A percentile compares a stretch with the other conserved stretches of the same genome.
Conservation (phyloP, 305 asterid species). For the Stenogyne calaminthoides region DNA sequence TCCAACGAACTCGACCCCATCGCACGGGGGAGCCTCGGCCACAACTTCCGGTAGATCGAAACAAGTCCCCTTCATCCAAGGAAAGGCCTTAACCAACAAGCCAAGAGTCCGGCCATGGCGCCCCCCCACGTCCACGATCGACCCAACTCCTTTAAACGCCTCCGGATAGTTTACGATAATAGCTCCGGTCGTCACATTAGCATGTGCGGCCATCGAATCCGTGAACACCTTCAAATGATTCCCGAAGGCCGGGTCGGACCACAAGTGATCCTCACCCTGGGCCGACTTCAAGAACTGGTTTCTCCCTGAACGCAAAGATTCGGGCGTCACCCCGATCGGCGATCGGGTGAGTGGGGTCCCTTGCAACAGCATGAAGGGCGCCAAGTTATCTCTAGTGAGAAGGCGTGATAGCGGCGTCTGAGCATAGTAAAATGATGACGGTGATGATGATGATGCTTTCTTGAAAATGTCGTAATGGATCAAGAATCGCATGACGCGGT, state of each 20-base stretch:
- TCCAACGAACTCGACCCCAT: constrained; percentile 43
- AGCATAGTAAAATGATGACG: constrained; percentile 21
- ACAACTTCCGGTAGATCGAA: constrained; percentile 57
- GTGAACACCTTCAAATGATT: background rate
- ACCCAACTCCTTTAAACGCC: constrained; percentile 29
- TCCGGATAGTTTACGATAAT: background rate
- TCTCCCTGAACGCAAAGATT: background rate
- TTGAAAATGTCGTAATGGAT: constrained; percentile 40
- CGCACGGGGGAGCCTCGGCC: constrained; percentile 27
- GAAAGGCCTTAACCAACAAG: constrained; percentile 26
- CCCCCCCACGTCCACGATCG: constrained; percentile 41
- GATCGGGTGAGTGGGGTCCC: constrained; percentile 40
- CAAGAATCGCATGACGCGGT: constrained; percentile 53
- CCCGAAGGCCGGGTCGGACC: background rate
- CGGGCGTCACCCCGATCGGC: constrained; percentile 32
- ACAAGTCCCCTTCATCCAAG: constrained; percentile 38
- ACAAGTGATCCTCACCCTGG: background rate
- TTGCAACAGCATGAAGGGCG: constrained; percentile 39
- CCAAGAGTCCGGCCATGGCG: constrained; percentile 23
- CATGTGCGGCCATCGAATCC: background rate
- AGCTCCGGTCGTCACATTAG: background rate
- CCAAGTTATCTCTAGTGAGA: constrained; percentile 37
- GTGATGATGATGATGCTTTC: background rate
- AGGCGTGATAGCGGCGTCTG: constrained; percentile 52
- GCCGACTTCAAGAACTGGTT: background rate